phyloP scores from a whole-genome alignment of 2,329 filamentous ascomycete genomes.

The Phoma sp. region DNA sequence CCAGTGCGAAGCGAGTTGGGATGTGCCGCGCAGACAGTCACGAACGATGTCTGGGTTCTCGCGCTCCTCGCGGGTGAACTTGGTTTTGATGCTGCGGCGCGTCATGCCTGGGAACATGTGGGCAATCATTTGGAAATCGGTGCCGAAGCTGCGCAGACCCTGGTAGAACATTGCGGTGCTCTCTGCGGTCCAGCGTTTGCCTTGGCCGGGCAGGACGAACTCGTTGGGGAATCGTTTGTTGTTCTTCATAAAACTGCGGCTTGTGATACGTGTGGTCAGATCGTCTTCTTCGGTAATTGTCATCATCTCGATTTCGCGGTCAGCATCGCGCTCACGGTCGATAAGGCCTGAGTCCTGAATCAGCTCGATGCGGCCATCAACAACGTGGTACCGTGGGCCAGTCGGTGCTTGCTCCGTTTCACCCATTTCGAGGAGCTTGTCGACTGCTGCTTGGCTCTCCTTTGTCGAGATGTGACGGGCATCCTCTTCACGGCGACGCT shows the following conservation, averaged over 20 bases:
- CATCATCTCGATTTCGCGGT: constrained; percentile 58
- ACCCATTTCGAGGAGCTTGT: constrained; percentile 25
- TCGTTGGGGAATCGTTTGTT: constrained; percentile 56
- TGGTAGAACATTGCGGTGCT: constrained; percentile 79
- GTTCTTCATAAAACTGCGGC: constrained; percentile 71
- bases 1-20: constrained; percentile 44
- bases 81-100: constrained; percentile 77
- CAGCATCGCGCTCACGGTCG: constrained; percentile 70
- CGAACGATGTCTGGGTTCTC: constrained; percentile 68
- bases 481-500: constrained; percentile 48
- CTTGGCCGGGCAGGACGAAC: constrained; percentile 52
- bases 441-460: constrained; percentile 31
- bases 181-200: constrained; percentile 68
- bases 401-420: constrained; percentile 19
- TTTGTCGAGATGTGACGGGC: constrained; percentile 25
- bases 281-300: constrained; percentile 78
- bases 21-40: constrained; percentile 60
- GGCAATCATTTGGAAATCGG: constrained; percentile 80
- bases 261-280: constrained; percentile 74
- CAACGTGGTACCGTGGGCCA: constrained; percentile 60
- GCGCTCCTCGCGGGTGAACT: constrained; percentile 81
- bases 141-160: constrained; percentile 76
- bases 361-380: constrained; percentile 75
- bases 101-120: constrained; percentile 76
- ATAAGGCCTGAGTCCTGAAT: constrained; percentile 71